phyloP scores from a whole-genome alignment of 139 green algal genomes.

The Chlorella sp. region DNA sequence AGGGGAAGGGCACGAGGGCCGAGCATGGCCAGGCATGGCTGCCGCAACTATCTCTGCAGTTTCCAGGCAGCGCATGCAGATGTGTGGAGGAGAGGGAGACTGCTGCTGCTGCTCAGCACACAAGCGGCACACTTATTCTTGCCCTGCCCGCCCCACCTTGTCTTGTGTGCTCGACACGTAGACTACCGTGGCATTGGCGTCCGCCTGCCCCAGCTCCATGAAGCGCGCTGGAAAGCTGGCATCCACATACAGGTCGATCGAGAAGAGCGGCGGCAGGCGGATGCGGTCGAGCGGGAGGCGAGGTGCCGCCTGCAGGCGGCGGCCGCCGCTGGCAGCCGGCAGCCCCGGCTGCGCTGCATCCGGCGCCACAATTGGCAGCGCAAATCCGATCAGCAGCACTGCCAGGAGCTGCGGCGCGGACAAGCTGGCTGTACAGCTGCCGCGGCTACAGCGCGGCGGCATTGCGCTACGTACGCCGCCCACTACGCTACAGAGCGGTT shows the following conservation, averaged over 20 bases:
- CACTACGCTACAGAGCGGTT: too few species aligned
- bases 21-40: too few species aligned
- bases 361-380: too few species aligned
- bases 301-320: background rate
- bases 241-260: background rate
- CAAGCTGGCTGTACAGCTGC: too few species aligned
- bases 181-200: slow-evolving; percentile 10
- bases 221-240: slow-evolving; percentile 10
- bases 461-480: too few species aligned
- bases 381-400: too few species aligned
- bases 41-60: background rate
- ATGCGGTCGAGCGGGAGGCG: slow-evolving; percentile 1
- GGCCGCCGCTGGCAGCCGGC: background rate
- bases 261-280: slow-evolving; percentile 6
- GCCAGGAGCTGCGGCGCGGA: too few species aligned
- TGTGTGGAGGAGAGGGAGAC: too few species aligned
- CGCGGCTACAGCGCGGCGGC: too few species aligned
- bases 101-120: background rate
- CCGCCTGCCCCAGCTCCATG: slow-evolving; percentile 14
- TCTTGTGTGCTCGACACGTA: slow-evolving; percentile 2
- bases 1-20: too few species aligned
- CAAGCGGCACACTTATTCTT: too few species aligned
- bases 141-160: background rate
- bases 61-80: background rate
- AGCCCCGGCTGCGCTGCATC: background rate